Conservation (phyloP, 371 early-diverging fungal species). For the Mortierella sp. region DNA sequence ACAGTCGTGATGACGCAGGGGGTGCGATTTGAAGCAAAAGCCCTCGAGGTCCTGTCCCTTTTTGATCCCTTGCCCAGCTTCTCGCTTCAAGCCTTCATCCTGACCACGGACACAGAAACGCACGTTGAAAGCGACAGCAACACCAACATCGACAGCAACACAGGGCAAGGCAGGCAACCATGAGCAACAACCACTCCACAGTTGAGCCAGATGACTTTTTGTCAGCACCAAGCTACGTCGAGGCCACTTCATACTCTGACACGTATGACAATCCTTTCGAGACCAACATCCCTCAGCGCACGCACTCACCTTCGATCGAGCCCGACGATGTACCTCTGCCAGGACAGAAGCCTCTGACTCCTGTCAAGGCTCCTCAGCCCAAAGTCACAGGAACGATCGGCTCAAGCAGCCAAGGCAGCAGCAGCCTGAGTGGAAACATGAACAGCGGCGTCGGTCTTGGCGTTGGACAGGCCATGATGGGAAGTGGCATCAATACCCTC, state of each 20-base stretch:
- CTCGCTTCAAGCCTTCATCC: too few relatives aligned
- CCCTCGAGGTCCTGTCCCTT: too few relatives aligned
- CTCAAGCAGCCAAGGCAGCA: slow-evolving; percentile 19
- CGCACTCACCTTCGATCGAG: slow-evolving; percentile 51
- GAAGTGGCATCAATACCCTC: slow-evolving; percentile 74
- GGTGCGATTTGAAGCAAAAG: too few relatives aligned
- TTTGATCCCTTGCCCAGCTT: too few relatives aligned
- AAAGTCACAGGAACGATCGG: slow-evolving; percentile 53
- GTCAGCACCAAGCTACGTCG: slow-evolving; percentile 51
- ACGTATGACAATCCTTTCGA: slow-evolving; percentile 55
- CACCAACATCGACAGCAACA: not conserved
- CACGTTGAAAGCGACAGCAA: not conserved
- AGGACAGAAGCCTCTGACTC: slow-evolving; percentile 48
- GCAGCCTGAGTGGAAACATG: slow-evolving; percentile 30
- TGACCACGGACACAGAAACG: not conserved
- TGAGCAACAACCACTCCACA: slow-evolving; percentile 27
- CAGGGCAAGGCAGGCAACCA: not conserved
- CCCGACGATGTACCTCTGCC: slow-evolving; percentile 54
- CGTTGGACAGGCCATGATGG: slow-evolving; percentile 51
- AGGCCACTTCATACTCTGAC: slow-evolving; percentile 50
- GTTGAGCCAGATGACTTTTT: slow-evolving; percentile 54
- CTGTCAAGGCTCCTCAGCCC: slow-evolving; percentile 34
- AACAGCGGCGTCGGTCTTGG: slow-evolving; percentile 34
- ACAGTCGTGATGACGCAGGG: too few relatives aligned
- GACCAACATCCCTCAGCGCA: slow-evolving; percentile 50